Percentiles rank a stretch among this genome's conserved stretches.
These are phyloP conservation scores for Aspergillus candidus DNA, from an alignment of 2,329 filamentous ascomycete species.

Conservation along the genomic window DNA sequence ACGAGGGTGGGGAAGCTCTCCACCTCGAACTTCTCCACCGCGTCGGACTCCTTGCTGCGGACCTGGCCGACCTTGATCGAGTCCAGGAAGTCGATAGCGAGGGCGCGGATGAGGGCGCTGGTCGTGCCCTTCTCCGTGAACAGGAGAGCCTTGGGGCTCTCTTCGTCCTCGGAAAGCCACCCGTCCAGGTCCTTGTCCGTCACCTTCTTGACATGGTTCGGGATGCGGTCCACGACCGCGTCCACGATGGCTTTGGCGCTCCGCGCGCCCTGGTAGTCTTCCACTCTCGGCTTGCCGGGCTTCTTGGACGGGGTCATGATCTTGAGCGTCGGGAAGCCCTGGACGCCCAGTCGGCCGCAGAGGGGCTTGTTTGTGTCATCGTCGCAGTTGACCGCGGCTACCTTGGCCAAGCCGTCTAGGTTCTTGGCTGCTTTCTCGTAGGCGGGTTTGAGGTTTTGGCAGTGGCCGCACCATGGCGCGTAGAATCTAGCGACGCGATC, in stretches of 20 bases:
- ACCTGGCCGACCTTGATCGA: constrained; percentile 75
- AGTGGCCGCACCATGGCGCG: constrained; percentile 96
- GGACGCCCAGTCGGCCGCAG: constrained; percentile 76
- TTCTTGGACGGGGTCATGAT: constrained; percentile 83
- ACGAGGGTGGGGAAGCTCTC: constrained; percentile 73
- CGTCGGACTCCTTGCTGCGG: constrained; percentile 68
- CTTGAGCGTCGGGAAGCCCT: constrained; percentile 95
- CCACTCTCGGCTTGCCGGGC: constrained; percentile 68
- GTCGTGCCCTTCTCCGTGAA: constrained; percentile 92
- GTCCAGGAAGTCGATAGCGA: constrained; percentile 87
- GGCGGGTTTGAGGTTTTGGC: constrained; percentile 87
- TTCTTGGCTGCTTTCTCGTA: constrained; percentile 91
- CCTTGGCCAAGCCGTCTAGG: constrained; percentile 86
- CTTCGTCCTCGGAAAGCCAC: constrained; percentile 64
- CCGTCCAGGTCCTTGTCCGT: constrained; percentile 70
- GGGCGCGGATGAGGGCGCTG: constrained; percentile 70
- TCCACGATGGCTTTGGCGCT: constrained; percentile 84
- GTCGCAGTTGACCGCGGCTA: constrained; percentile 92
- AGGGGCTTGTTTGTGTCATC: constrained; percentile 86
- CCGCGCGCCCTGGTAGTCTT: constrained; percentile 83
- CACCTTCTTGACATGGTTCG: constrained; percentile 79
- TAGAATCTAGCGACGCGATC: constrained; percentile 63
- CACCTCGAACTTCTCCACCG: constrained; percentile 69
- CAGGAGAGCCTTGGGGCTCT: constrained; percentile 75
- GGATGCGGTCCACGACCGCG: constrained; percentile 77